These are phyloP conservation scores for Patellifolia procumbens DNA, from an alignment of 179 eudicot species.

Conservation along the genomic window DNA sequence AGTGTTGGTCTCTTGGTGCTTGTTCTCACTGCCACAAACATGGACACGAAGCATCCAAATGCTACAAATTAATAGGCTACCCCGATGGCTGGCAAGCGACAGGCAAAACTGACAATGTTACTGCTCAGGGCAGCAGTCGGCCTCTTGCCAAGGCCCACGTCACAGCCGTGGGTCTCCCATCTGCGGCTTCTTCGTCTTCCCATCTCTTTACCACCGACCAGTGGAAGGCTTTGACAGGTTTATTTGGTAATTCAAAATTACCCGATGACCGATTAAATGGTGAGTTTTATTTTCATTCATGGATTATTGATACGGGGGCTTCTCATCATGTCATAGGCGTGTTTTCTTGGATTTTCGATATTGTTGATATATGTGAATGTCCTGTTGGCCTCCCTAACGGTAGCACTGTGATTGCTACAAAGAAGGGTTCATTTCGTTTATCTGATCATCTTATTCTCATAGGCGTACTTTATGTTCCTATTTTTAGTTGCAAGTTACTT, in stretches of 20 bases:
- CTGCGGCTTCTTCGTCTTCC: neutral
- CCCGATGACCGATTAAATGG: neutral
- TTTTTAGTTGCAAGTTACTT: neutral
- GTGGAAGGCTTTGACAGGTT: neutral
- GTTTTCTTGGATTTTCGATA: neutral
- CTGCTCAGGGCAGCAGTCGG: neutral
- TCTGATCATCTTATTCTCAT: neutral
- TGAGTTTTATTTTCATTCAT: neutral
- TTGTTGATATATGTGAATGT: neutral
- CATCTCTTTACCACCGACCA: neutral
- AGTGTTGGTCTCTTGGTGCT: neutral
- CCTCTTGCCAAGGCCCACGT: neutral
- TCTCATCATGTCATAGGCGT: neutral
- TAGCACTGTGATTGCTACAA: neutral
- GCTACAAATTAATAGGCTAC: neutral
- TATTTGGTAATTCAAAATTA: neutral
- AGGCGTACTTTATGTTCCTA: constrained; percentile 9
- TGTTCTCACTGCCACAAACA: neutral
- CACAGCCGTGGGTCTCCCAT: neutral
- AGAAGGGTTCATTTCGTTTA: neutral
- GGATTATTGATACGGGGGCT: neutral
- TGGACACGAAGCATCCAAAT: neutral
- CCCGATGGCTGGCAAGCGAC: neutral
- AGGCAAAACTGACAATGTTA: too few species aligned
- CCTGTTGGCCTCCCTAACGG: neutral